Evolutionary conservation across 768 basidiomycete species (phyloP).

Genomic region (Suillus fuscotomentosus): DNA sequence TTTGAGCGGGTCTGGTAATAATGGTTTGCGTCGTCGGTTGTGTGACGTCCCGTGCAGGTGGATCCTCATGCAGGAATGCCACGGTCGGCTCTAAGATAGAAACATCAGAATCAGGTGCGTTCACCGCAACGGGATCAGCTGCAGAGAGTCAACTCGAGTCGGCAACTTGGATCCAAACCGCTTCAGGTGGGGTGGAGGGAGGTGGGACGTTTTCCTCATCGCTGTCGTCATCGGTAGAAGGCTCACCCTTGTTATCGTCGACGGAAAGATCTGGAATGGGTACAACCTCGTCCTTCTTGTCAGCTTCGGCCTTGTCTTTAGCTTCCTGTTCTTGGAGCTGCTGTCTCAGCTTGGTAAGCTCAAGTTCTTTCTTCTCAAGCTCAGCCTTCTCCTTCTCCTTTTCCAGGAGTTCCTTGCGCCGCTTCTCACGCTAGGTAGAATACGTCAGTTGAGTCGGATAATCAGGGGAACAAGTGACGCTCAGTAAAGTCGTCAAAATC

Average conservation of each 20-base stretch:
- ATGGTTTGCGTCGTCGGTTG: conserved; percentile 18
- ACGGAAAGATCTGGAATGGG: not conserved
- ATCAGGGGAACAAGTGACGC: conserved; percentile 14
- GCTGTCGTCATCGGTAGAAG: conserved; percentile 38
- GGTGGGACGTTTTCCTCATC: conserved; percentile 41
- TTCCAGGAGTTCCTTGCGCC: conserved; percentile 39
- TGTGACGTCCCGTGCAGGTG: conserved; percentile 19
- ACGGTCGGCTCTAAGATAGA: conserved; percentile 27
- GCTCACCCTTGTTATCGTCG: conserved; percentile 31
- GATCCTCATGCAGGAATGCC: conserved; percentile 18
- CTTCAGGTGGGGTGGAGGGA: conserved; percentile 27
- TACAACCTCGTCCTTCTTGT: conserved; percentile 40
- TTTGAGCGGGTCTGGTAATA: conserved; percentile 23
- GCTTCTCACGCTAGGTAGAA: conserved; percentile 38
- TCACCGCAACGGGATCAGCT: conserved; percentile 15
- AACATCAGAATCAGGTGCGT: conserved; percentile 13
- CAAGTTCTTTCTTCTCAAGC: conserved; percentile 63
- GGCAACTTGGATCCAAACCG: conserved; percentile 27
- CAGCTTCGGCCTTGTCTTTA: conserved; percentile 42
- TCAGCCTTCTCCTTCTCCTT: conserved; percentile 62
- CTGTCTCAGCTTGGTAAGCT: conserved; percentile 51
- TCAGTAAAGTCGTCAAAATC: conserved; percentile 15
- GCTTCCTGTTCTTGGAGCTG: conserved; percentile 54
- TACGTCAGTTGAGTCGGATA: conserved; percentile 8
- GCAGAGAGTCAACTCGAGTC: conserved; percentile 32